These are phyloP conservation scores for Ustilago xerochloae DNA, from an alignment of 1,284 basidiomycete species.

Conservation along the genomic window DNA sequence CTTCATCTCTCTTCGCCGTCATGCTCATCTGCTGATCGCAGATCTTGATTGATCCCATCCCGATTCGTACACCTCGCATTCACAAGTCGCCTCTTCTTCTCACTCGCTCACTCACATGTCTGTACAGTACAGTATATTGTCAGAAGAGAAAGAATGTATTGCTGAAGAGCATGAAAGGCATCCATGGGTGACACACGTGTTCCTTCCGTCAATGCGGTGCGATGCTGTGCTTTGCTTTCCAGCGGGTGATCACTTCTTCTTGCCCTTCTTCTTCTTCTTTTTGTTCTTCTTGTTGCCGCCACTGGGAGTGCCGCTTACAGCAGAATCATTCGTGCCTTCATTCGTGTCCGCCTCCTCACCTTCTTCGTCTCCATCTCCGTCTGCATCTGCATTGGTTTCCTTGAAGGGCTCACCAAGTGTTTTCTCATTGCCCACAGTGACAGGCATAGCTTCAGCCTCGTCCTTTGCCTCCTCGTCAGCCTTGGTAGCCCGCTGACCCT, in stretches of 20 bases:
- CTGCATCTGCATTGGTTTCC: conserved; percentile 58
- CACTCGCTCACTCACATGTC: neutral
- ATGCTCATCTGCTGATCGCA: too few relatives aligned
- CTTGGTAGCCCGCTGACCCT: neutral
- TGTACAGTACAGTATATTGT: too few relatives aligned
- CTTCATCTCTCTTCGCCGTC: neutral
- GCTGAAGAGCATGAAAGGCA: neutral
- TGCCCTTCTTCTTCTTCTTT: conserved; percentile 68
- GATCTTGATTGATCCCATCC: too few relatives aligned
- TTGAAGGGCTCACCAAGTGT: neutral
- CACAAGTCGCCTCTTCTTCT: neutral
- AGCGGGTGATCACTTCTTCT: conserved; percentile 28
- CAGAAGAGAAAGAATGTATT: neutral
- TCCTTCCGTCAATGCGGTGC: too few relatives aligned
- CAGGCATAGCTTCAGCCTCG: neutral
- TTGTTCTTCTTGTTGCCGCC: conserved; percentile 82
- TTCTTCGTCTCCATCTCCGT: conserved; percentile 76
- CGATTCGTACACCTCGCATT: too few relatives aligned
- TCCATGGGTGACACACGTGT: too few relatives aligned
- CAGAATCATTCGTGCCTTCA: conserved; percentile 77
- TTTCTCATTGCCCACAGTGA: neutral
- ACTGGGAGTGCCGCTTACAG: conserved; percentile 81
- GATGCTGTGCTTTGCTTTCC: neutral
- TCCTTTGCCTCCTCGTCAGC: neutral
- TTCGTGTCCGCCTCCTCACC: conserved; percentile 75